Evolutionary conservation across 176 grass and related monocot species (phyloP).

Genomic region (Elaeis guineensis): DNA sequence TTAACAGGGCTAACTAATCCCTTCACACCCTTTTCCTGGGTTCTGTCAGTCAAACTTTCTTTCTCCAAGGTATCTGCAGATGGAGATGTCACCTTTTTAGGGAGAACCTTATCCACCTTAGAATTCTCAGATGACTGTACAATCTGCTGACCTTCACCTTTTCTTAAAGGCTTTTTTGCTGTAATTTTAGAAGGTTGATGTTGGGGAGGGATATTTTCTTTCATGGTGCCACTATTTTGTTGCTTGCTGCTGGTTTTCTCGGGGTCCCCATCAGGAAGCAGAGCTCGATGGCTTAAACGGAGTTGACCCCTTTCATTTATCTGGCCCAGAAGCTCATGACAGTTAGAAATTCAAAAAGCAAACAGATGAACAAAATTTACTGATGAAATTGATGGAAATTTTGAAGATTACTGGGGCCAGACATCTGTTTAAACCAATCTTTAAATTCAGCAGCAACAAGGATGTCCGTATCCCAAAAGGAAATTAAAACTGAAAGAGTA

Average conservation of each 20-base stretch:
- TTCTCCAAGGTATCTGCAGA: conserved; percentile 22
- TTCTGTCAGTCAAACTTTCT: conserved; percentile 3
- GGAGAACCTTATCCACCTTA: conserved; percentile 17
- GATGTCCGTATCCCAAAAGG: too few relatives aligned
- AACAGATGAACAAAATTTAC: background rate
- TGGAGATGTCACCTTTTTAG: conserved; percentile 15
- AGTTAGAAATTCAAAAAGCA: background rate
- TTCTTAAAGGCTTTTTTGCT: conserved; percentile 36
- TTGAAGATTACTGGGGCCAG: too few relatives aligned
- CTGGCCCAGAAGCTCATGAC: conserved; percentile 29
- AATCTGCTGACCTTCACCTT: conserved; percentile 30
- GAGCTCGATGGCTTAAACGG: conserved; percentile 67
- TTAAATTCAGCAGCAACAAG: too few relatives aligned
- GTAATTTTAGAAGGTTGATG: conserved; percentile 35
- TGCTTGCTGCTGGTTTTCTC: conserved; percentile 36
- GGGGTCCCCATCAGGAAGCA: conserved; percentile 54
- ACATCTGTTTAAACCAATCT: too few relatives aligned
- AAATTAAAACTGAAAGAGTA: too few relatives aligned
- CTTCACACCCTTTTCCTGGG: conserved; percentile 7
- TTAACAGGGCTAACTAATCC: background rate
- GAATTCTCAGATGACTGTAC: conserved; percentile 23
- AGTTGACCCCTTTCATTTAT: conserved; percentile 96
- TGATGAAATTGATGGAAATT: background rate
- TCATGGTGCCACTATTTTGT: conserved; percentile 27
- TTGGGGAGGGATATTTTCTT: conserved; percentile 46